Evolutionary conservation across 345 rosid genomes (phyloP).

Genomic region (Populus tremula): DNA sequence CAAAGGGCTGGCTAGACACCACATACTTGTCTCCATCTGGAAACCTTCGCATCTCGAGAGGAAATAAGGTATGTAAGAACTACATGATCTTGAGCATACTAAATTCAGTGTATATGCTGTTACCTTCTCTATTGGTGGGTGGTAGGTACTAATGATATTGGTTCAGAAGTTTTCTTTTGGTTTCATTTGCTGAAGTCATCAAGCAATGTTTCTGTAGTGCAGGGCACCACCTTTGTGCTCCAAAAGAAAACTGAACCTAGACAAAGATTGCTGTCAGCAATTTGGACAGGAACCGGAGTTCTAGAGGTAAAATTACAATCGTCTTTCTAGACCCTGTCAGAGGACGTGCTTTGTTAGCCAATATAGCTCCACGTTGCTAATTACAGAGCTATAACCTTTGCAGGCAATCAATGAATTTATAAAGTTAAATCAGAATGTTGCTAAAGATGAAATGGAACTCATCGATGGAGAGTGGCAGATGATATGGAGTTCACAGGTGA

Average conservation of each 20-base stretch:
- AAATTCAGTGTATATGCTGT: background rate
- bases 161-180: background rate
- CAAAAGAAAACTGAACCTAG: slow-evolving; percentile 83
- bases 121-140: background rate
- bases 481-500: slow-evolving; percentile 98
- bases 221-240: slow-evolving; percentile 96
- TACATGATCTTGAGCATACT: background rate
- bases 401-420: slow-evolving; percentile 77
- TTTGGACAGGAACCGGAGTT: slow-evolving; percentile 55
- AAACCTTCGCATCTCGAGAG: slow-evolving; percentile 84
- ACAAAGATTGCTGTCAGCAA: slow-evolving; percentile 67
- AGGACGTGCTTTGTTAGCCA: background rate
- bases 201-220: slow-evolving; percentile 54
- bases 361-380: background rate
- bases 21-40: slow-evolving; percentile 83
- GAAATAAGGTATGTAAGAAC: slow-evolving; percentile 67
- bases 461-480: slow-evolving; percentile 89
- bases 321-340: no score
- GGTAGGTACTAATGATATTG: background rate
- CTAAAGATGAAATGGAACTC: slow-evolving; percentile 50
- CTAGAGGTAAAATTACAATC: slow-evolving; percentile 44
- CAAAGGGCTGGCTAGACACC: slow-evolving; percentile 89
- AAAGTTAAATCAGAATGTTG: slow-evolving; percentile 26
- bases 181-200: slow-evolving; percentile 20
- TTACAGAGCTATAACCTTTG: slow-evolving; percentile 1